These are phyloP conservation scores for Penicillium odoratum DNA, from an alignment of 495 filamentous ascomycete species.

Conservation along the genomic window DNA sequence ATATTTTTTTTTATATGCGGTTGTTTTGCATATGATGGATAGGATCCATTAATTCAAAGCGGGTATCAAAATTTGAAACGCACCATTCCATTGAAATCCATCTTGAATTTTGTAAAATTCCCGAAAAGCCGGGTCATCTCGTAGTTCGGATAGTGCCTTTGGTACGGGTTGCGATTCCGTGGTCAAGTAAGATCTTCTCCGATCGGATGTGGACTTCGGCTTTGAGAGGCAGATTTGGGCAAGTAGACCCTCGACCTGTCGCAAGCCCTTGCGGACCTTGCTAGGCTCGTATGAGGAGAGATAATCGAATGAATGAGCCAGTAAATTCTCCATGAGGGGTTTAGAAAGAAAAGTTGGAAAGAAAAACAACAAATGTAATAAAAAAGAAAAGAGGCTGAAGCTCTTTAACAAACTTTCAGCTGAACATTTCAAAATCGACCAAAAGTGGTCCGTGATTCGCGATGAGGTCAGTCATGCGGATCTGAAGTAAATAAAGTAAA, in stretches of 20 bases:
- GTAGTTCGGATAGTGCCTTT: slow-evolving; percentile 69
- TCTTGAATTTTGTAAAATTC: slow-evolving; percentile 98
- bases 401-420: slow-evolving; percentile 7
- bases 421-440: neutral
- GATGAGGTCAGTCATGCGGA: slow-evolving; percentile 27
- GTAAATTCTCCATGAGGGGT: slow-evolving; percentile 76
- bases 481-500: slow-evolving; percentile 17
- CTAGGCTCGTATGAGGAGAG: slow-evolving; percentile 86
- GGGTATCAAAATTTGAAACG: slow-evolving; percentile 11
- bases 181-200: slow-evolving; percentile 40
- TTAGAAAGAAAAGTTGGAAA: neutral
- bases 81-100: slow-evolving; percentile 95
- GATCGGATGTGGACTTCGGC: slow-evolving; percentile 44
- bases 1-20: too few species aligned
- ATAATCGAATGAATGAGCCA: slow-evolving; percentile 94
- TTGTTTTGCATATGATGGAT: too few species aligned
- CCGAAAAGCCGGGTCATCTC: slow-evolving; percentile 84
- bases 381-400: slow-evolving; percentile 5
- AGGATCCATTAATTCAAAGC: neutral
- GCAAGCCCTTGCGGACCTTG: slow-evolving; percentile 90
- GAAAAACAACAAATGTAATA: neutral
- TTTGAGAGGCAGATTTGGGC: slow-evolving; percentile 90
- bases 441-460: slow-evolving; percentile 21
- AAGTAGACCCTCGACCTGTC: slow-evolving; percentile 92
- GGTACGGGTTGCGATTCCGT: slow-evolving; percentile 44